These are phyloP conservation scores for Penicillium cataractarum DNA, from an alignment of 495 filamentous ascomycete genomes.

Conservation along the genomic window DNA sequence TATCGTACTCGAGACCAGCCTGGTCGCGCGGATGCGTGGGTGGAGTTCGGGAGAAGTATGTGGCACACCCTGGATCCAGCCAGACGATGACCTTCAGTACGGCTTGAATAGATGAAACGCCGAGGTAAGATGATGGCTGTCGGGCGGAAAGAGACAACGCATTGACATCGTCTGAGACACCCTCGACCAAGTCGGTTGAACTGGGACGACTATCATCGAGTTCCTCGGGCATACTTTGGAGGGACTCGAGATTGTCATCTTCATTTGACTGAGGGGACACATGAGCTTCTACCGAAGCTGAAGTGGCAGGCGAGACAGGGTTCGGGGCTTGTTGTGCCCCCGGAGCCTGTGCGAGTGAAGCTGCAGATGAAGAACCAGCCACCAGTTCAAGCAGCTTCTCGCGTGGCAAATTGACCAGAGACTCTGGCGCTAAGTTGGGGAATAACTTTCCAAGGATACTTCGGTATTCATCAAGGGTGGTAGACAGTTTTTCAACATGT, in stretches of 20 bases:
- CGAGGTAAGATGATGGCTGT: slow-evolving; percentile 74
- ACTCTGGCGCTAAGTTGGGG: slow-evolving; percentile 40
- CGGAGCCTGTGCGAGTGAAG: slow-evolving; percentile 2
- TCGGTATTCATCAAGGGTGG: slow-evolving; percentile 45
- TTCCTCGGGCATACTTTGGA: slow-evolving; percentile 49
- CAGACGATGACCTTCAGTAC: slow-evolving; percentile 81
- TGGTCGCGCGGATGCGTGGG: slow-evolving; percentile 28
- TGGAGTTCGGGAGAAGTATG: slow-evolving; percentile 55
- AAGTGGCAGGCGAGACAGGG: slow-evolving; percentile 44
- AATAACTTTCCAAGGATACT: slow-evolving; percentile 43
- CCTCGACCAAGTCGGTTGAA: slow-evolving; percentile 58
- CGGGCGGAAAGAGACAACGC: slow-evolving; percentile 74
- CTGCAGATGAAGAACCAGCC: slow-evolving; percentile 16
- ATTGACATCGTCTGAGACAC: slow-evolving; percentile 81
- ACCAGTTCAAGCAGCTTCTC: slow-evolving; percentile 55
- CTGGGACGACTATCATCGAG: slow-evolving; percentile 29
- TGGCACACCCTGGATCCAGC: slow-evolving; percentile 65
- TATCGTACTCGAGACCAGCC: slow-evolving; percentile 25
- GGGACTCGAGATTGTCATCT: slow-evolving; percentile 45
- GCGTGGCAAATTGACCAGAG: slow-evolving; percentile 46
- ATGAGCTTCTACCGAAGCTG: slow-evolving; percentile 44
- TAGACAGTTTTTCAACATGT: slow-evolving; percentile 48
- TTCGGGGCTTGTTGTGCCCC: slow-evolving; percentile 23
- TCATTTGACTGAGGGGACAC: slow-evolving; percentile 43
- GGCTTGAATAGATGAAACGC: slow-evolving; percentile 80